These are phyloP conservation scores for Hysterium pulicare DNA, from an alignment of 2,329 filamentous ascomycete genomes.

Conservation along the genomic window DNA sequence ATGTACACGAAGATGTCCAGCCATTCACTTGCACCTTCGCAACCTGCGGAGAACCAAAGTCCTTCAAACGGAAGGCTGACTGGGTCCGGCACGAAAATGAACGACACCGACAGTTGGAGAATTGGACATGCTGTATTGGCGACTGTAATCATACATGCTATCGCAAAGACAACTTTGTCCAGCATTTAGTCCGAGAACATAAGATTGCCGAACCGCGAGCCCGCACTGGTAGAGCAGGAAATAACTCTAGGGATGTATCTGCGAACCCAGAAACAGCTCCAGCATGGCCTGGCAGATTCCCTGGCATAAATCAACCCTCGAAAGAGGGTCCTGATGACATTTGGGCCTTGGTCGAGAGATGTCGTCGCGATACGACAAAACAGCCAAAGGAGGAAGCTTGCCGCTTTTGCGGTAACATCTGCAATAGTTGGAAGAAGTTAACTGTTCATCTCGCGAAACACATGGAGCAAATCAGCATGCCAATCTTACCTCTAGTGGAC, in stretches of 20 bases:
- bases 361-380: constrained; percentile 65
- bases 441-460: constrained; percentile 92
- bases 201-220: constrained; percentile 78
- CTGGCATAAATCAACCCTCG: constrained; percentile 5
- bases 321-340: constrained; percentile 53
- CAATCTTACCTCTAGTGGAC: constrained; percentile 57
- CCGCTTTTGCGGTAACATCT: constrained; percentile 78
- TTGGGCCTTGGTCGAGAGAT: constrained; percentile 74
- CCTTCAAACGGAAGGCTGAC: constrained; percentile 92
- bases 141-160: constrained; percentile 82
- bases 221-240: constrained; percentile 57
- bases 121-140: constrained; percentile 80
- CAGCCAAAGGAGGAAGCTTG: constrained; percentile 74
- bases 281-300: constrained; percentile 1
- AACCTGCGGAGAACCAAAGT: constrained; percentile 77
- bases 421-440: constrained; percentile 85
- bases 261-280: constrained; percentile 24
- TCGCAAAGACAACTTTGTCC: constrained; percentile 86
- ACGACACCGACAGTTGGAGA: constrained; percentile 82
- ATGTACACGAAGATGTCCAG: constrained; percentile 89
- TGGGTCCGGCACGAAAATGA: constrained; percentile 96
- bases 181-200: constrained; percentile 88
- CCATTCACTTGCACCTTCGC: constrained; percentile 92
- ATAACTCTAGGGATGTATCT: constrained; percentile 22
- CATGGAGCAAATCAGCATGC: constrained; percentile 88